A percentile compares a stretch with the other conserved stretches of the same genome.
These are phyloP conservation scores for Senecio squalidus DNA, from an alignment of 140 eudicot genomes.

Conservation along the genomic window DNA sequence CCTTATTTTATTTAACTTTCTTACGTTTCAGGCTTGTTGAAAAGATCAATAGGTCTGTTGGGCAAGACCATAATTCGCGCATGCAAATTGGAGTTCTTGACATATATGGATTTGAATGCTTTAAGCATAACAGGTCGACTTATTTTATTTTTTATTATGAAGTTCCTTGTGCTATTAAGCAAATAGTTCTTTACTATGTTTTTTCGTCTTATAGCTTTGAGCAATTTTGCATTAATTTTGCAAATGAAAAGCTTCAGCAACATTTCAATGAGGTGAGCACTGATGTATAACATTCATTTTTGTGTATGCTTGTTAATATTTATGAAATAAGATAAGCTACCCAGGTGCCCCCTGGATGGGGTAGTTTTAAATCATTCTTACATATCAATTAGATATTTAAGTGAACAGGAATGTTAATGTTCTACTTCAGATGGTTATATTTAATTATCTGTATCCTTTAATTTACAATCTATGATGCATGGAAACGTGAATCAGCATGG, in stretches of 20 bases:
- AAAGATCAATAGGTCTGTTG: conserved; percentile 88
- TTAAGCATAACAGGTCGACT: conserved; percentile 71
- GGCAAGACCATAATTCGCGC: conserved; percentile 78
- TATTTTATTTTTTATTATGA: no score
- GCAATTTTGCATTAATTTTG: conserved; percentile 98
- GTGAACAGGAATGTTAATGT: neutral
- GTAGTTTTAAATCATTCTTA: neutral
- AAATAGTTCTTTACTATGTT: conserved; percentile 10
- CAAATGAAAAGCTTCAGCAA: conserved; percentile 98
- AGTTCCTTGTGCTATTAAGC: neutral
- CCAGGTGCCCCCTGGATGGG: neutral
- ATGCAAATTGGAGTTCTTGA: conserved; percentile 94
- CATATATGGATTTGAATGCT: conserved; percentile 97
- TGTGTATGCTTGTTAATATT: conserved; percentile 3
- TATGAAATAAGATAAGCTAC: neutral
- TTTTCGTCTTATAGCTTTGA: conserved; percentile 57
- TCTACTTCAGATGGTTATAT: neutral
- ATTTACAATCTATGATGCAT: no score
- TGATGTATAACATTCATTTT: conserved; percentile 11
- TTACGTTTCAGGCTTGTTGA: conserved; percentile 84
- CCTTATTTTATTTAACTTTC: conserved; percentile 4
- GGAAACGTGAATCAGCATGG: no score
- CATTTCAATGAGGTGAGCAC: conserved; percentile 90
- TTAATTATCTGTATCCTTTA: no score
- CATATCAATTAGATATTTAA: neutral